These are phyloP conservation scores for Sporisorium scitamineum DNA, from an alignment of 1,284 basidiomycete species.

Conservation along the genomic window DNA sequence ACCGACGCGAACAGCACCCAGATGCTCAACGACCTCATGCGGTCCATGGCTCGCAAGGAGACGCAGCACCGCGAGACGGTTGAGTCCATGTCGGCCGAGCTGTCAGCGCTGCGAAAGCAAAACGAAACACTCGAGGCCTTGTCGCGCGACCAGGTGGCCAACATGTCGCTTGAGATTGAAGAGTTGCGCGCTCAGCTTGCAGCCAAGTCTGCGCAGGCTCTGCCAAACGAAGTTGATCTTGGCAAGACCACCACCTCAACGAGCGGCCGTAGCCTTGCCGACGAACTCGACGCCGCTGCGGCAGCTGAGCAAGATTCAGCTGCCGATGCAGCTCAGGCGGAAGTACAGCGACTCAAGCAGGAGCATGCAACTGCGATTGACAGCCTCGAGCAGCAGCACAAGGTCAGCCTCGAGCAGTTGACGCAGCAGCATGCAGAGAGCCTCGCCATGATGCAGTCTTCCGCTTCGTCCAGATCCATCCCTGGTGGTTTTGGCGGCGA, in stretches of 20 bases:
- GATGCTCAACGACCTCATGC: conserved; percentile 59
- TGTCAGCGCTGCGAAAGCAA: conserved; percentile 79
- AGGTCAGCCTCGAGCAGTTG: conserved; percentile 17
- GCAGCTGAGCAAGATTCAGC: conserved; percentile 31
- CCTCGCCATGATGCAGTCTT: conserved; percentile 21
- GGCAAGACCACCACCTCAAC: conserved; percentile 6
- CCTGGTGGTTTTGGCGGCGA: conserved; percentile 16
- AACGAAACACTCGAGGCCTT: conserved; percentile 82
- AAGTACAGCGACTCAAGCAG: conserved; percentile 26
- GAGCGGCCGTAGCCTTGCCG: conserved; percentile 76
- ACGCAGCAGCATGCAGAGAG: conserved; percentile 39
- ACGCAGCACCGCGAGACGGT: conserved; percentile 82
- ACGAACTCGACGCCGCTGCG: conserved; percentile 77
- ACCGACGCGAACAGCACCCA: conserved; percentile 21
- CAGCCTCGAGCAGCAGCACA: conserved; percentile 38
- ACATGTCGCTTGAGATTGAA: conserved; percentile 81
- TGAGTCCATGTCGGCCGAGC: conserved; percentile 77
- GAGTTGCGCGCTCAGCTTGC: conserved; percentile 76
- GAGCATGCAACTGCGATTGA: conserved; percentile 26
- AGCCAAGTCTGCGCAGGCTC: conserved; percentile 12
- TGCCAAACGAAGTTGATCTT: neutral
- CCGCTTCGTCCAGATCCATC: conserved; percentile 4
- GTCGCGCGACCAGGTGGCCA: conserved; percentile 83
- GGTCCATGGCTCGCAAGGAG: conserved; percentile 93
- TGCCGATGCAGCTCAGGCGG: neutral